Base-by-base conservation (phyloP, 2,329 filamentous ascomycete species). In the Ophiostoma quercus region DNA sequence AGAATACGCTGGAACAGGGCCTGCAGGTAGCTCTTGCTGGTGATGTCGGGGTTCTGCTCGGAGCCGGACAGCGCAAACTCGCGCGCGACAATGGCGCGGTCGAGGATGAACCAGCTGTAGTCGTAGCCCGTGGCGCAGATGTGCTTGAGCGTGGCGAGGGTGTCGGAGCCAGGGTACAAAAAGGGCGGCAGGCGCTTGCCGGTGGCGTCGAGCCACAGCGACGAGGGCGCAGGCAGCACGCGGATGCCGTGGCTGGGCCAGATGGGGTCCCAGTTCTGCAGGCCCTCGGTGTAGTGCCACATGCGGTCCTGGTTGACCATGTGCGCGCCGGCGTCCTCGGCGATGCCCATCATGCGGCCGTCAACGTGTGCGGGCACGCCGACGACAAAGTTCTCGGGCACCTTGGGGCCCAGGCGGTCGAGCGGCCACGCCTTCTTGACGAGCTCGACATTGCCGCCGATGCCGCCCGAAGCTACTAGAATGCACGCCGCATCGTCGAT, bases 221-320 rank as follows among this genome's bases (percentile, higher is more conserved):
- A 87, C 0, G 85, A 88, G 0, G 87, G 87, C 0, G 83, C 87
- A 0, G 87, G 85, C 16, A 88, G 78, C 2, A 88, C 81, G 43
- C 86, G 84, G 72, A 88, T 88, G 25, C 86, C 86, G 74, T 88
- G 87, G 16, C 74, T 71, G 0, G 85, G 86, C 86, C 86, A 88
- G 76, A 88, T 87, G 3, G 85, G 80, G 69, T 88, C 78, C 86
- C 86, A 88, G 75, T 89, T 88, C 68, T 82, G 79, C 12, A 89
- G 76, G 0, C 87, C 87, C 74, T 89, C 87, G 12, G 85, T 88
- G 75, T 89, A 89, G 76, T 88, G 86, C 87, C 87, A 89, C 86
- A 88, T 88, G 62, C 87, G 79, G 74, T 88, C 87, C 67, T 83
- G 81, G 77, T 89, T 88, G 78, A 88, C 80, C 71, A 88, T 74